Base-by-base conservation (phyloP, 75 land plant species). In the Cupressus sempervirens region DNA sequence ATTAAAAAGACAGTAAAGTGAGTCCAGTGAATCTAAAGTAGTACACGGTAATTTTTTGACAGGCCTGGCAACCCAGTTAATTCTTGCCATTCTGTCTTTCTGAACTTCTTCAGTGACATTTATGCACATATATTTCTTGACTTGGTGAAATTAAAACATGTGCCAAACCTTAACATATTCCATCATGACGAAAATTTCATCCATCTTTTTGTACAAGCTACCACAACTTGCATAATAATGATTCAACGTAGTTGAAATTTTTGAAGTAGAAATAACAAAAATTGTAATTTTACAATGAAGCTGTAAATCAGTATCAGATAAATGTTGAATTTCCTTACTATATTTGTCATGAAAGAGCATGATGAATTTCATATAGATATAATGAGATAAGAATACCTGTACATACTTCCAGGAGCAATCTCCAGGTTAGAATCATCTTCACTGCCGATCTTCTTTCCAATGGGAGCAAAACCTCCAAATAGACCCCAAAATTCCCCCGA, bases 381-480 rank as follows among this genome's bases (percentile, higher is more conserved):
- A 30, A 77, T 77, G 13, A 79, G 45, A 79, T 29, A 45, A 30
- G 45, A 41, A 45, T 91, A 97, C 99, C 94, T 90, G 74, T 90
- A 97, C 80, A 95, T 93, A 84, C 90, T 95, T 74, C 91, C 90
- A 86, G 94, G 88, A 34, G 87, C 87, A 34, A 84, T 50, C 83
- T 87, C 91, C 14, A 80, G 67, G 84, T 84, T 34, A 83, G 90
- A 53, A 86, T 97, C 98, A 92, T 94, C 98, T 80, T 95, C 94
- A 86, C 82, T 87, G 20, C 86, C 83, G 82, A 85, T 90, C 86
- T 93, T 98, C 84, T 89, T 96, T 9, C 92, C 92, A 83, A 96
- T 96, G 41, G 98, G 95, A 72, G 96, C 96, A 90, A 93, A 93
- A 41, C 98, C 98, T 81, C 96, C 93, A 91, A 96, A 94, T 36